These are phyloP conservation scores for Rickenella mellea DNA, from an alignment of 768 basidiomycete species.

Conservation along the genomic window DNA sequence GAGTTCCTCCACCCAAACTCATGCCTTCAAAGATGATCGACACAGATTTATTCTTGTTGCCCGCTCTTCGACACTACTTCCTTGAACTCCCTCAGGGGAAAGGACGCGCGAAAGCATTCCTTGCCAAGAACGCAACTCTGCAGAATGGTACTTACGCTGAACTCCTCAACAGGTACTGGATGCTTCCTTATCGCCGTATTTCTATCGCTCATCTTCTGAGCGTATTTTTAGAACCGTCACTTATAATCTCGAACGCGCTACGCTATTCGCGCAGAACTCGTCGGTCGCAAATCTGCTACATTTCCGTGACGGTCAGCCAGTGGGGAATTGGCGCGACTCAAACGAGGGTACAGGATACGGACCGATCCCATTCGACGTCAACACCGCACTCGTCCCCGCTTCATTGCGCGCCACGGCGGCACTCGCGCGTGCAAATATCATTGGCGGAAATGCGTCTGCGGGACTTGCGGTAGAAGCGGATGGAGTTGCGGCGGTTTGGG, in stretches of 20 bases:
- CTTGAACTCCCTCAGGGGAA: constrained; percentile 31
- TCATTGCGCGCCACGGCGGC: constrained; percentile 26
- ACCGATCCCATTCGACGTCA: constrained; percentile 34
- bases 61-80: constrained; percentile 33
- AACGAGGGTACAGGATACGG: constrained; percentile 33
- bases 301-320: constrained; percentile 29
- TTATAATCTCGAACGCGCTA: constrained; percentile 29
- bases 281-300: constrained; percentile 22
- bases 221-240: constrained; percentile 21
- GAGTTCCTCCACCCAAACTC: background rate
- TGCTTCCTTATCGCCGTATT: background rate
- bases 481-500: constrained; percentile 26
- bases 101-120: constrained; percentile 23
- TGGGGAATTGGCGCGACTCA: constrained; percentile 38
- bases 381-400: constrained; percentile 31
- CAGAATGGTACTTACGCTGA: constrained; percentile 32
- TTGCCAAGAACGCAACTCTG: constrained; percentile 24
- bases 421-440: constrained; percentile 20
- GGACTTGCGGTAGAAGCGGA: constrained; percentile 10
- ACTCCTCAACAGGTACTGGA: constrained; percentile 22
- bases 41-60: constrained; percentile 32
- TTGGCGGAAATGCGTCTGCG: constrained; percentile 10
- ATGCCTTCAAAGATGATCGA: constrained; percentile 27
- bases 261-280: constrained; percentile 25
- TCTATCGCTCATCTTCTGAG: background rate